These are phyloP conservation scores for Tylopilus sp. DNA, from an alignment of 768 basidiomycete species.

Conservation along the genomic window DNA sequence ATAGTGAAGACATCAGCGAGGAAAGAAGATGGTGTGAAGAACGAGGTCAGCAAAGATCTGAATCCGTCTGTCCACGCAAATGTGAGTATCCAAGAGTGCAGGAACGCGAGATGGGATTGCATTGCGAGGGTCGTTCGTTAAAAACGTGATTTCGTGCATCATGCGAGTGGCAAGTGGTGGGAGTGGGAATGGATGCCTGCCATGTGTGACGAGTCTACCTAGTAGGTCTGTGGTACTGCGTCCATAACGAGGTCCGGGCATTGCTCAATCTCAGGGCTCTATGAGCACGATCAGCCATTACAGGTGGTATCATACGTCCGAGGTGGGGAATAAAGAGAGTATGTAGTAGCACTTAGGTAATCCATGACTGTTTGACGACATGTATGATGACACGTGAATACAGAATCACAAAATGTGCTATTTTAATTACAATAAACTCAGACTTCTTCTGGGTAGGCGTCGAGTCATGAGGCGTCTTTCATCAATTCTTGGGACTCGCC, in stretches of 20 bases:
- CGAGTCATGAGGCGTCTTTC: constrained; percentile 38
- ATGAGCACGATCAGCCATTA: too few species aligned
- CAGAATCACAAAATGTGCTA: too few species aligned
- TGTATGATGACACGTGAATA: too few species aligned
- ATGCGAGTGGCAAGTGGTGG: constrained; percentile 41
- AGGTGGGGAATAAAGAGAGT: too few species aligned
- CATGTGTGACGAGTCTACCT: too few species aligned
- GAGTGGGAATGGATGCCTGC: too few species aligned
- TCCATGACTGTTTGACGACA: too few species aligned
- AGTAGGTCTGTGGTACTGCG: too few species aligned
- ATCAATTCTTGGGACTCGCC: constrained; percentile 43
- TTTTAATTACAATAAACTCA: constrained; percentile 6
- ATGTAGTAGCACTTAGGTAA: too few species aligned
- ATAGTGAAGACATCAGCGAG: neutral
- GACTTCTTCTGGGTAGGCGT: constrained; percentile 18
- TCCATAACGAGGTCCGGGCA: too few species aligned
- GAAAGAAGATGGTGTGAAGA: neutral
- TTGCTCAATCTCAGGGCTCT: too few species aligned
- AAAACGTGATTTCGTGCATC: constrained; percentile 13
- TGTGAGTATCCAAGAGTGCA: constrained; percentile 11
- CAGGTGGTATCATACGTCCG: too few species aligned
- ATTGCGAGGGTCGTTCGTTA: neutral
- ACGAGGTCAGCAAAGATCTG: neutral
- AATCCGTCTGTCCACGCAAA: constrained; percentile 12
- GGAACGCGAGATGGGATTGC: neutral